These are phyloP conservation scores for Tympanopsis confertula DNA, from an alignment of 2,329 filamentous ascomycete species.

Conservation along the genomic window DNA sequence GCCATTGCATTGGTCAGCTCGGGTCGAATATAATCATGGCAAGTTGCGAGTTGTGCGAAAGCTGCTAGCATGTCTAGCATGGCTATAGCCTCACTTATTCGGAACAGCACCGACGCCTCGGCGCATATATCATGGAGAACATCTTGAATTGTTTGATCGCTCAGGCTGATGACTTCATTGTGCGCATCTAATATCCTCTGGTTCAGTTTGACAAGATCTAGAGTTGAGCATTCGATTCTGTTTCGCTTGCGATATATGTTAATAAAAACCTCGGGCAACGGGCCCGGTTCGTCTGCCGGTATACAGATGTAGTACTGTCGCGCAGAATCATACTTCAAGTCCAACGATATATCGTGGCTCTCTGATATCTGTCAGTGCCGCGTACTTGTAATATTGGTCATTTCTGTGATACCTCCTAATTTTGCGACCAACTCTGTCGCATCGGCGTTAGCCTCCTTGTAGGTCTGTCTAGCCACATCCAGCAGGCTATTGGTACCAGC, in stretches of 20 bases:
- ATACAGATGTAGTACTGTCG: slow-evolving; percentile 74
- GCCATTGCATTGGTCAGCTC: slow-evolving; percentile 51
- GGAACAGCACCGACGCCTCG: slow-evolving; percentile 65
- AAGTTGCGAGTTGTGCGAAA: slow-evolving; percentile 65
- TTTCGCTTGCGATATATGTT: slow-evolving; percentile 64
- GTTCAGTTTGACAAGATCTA: slow-evolving; percentile 73
- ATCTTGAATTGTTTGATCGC: slow-evolving; percentile 62
- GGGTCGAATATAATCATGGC: slow-evolving; percentile 51
- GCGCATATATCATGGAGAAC: slow-evolving; percentile 63
- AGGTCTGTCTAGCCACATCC: slow-evolving; percentile 78
- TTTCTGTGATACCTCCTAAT: slow-evolving; percentile 43
- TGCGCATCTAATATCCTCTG: slow-evolving; percentile 68
- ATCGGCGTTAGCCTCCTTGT: slow-evolving; percentile 77
- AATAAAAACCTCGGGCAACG: slow-evolving; percentile 60
- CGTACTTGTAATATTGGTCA: slow-evolving; percentile 6
- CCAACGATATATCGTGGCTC: slow-evolving; percentile 44
- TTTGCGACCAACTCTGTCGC: slow-evolving; percentile 59
- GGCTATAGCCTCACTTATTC: slow-evolving; percentile 74
- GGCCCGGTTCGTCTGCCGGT: slow-evolving; percentile 43
- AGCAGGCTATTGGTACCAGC: slow-evolving; percentile 75
- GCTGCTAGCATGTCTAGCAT: slow-evolving; percentile 76
- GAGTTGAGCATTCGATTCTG: slow-evolving; percentile 76
- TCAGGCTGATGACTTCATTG: slow-evolving; percentile 72
- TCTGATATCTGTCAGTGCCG: slow-evolving; percentile 20
- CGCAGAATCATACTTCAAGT: slow-evolving; percentile 64